Evolutionary conservation across 805 yeast genomes (phyloP).

Genomic region (Yarrowia deformans): DNA sequence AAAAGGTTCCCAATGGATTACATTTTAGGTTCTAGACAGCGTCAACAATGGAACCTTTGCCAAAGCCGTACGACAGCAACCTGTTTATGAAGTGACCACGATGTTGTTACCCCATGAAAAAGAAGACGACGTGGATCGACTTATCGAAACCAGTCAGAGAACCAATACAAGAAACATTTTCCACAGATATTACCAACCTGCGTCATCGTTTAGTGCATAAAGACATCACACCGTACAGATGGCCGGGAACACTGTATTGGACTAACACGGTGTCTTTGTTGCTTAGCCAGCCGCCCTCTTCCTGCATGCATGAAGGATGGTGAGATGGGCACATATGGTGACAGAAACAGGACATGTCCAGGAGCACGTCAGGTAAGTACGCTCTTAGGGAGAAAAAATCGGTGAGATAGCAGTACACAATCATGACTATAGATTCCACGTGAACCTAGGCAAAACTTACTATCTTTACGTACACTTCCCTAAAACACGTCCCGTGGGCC

Average conservation of each 20-base stretch:
- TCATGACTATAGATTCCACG: neutral
- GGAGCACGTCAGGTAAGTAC: constrained; percentile 13
- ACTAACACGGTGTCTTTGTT: constrained; percentile 32
- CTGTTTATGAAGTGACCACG: neutral
- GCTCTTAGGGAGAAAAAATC: neutral
- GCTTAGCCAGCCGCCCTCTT: constrained; percentile 38
- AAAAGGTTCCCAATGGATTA: constrained; percentile 24
- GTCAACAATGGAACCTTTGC: constrained; percentile 36
- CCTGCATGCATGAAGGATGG: constrained; percentile 37
- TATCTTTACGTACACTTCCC: constrained; percentile 4
- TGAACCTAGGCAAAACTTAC: constrained; percentile 18
- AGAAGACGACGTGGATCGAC: neutral
- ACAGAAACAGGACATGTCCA: neutral
- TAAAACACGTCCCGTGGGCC: constrained; percentile 32
- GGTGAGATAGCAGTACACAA: neutral
- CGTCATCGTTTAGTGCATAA: constrained; percentile 2
- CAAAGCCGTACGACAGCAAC: constrained; percentile 34
- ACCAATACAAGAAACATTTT: no score
- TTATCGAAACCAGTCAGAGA: no score
- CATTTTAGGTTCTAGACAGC: constrained; percentile 22
- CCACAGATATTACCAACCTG: no score
- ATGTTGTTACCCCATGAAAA: neutral
- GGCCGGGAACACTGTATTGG: constrained; percentile 32
- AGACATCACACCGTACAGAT: constrained; percentile 15
- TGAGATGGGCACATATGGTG: constrained; percentile 29